These are phyloP conservation scores for Leccinellum rugosiceps DNA, from an alignment of 768 basidiomycete genomes.

Conservation along the genomic window DNA sequence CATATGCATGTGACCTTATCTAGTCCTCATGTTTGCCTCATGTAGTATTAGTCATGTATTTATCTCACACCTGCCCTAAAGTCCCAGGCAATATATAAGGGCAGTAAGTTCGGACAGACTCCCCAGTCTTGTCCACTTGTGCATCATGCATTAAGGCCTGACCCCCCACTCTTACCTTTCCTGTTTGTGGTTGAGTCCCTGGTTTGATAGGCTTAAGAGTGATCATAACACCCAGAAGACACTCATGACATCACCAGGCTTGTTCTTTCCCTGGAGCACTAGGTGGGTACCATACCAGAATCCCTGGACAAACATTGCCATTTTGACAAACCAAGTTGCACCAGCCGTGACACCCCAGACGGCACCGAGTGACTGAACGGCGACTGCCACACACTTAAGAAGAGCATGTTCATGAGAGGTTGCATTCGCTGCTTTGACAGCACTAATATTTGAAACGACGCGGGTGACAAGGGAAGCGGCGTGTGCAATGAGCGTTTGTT, in stretches of 20 bases:
- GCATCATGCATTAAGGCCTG: no score
- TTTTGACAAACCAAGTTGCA: constrained; percentile 74
- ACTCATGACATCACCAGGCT: constrained; percentile 83
- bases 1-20: no score
- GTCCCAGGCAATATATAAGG: no score
- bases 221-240: constrained; percentile 99
- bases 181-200: no score
- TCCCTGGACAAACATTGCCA: constrained; percentile 93
- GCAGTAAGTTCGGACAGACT: no score
- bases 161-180: no score
- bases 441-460: constrained; percentile 70
- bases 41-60: no score
- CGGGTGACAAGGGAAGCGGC: constrained; percentile 82
- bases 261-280: constrained; percentile 70
- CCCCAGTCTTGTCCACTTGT: no score
- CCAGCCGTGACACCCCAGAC: constrained; percentile 77
- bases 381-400: constrained; percentile 41
- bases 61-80: no score
- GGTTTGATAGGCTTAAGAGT: no score
- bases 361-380: constrained; percentile 52
- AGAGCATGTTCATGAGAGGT: constrained; percentile 50
- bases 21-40: no score
- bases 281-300: constrained; percentile 95
- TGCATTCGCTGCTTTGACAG: constrained; percentile 93
- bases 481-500: constrained; percentile 63